Conservation (phyloP, 2,329 filamentous ascomycete species). For the Rasamsonia emersonii region DNA sequence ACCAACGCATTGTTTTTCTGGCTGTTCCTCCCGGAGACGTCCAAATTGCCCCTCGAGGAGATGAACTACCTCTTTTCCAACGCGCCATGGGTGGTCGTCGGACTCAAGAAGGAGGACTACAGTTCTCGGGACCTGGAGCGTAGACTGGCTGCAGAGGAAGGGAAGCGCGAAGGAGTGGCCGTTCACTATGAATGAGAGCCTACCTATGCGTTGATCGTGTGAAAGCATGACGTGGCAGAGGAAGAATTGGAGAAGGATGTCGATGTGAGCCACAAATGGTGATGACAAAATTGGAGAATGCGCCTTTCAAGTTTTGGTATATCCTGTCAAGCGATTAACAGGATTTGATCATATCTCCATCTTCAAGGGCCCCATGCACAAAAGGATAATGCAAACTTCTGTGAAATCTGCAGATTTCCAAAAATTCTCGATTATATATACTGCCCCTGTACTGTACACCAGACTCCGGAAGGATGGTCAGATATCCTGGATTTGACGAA, state of each 20-base stretch:
- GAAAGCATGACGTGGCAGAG: neutral
- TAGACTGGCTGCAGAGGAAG: slow-evolving; percentile 48
- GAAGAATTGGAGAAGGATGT: neutral
- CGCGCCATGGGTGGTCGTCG: slow-evolving; percentile 55
- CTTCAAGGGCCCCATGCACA: no score
- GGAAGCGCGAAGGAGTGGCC: slow-evolving; percentile 33
- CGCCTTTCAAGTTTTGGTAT: no score
- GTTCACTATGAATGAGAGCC: slow-evolving; percentile 12
- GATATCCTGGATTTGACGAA: no score
- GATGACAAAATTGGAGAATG: no score
- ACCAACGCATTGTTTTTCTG: slow-evolving; percentile 62
- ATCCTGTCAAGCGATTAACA: no score
- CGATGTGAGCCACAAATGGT: no score
- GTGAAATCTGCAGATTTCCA: no score
- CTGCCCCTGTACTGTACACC: no score
- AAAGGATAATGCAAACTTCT: no score
- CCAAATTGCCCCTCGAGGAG: slow-evolving; percentile 55
- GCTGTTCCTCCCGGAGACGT: slow-evolving; percentile 58
- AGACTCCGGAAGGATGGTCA: no score
- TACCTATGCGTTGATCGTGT: neutral
- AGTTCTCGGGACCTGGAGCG: slow-evolving; percentile 51
- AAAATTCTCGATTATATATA: no score
- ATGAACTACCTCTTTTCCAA: slow-evolving; percentile 61
- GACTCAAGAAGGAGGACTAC: slow-evolving; percentile 47
- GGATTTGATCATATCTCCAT: no score